Base-by-base conservation (phyloP, 202 grass and related monocot species). In the Setaria italica region DNA sequence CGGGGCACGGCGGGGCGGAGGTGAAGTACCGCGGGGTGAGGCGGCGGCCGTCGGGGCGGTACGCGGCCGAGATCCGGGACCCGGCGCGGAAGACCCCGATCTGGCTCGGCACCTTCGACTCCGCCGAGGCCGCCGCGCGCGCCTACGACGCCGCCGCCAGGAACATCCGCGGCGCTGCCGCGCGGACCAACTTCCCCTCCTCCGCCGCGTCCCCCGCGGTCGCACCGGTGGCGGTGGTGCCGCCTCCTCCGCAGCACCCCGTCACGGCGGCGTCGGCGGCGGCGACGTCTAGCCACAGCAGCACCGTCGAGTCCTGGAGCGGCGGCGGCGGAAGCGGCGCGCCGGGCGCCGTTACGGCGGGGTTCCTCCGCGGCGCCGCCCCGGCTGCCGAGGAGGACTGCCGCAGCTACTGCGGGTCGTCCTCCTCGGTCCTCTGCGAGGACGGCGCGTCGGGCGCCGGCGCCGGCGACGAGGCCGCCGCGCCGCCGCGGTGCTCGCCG, bases 21-120 rank as follows among this genome's bases (percentile, higher is more conserved):
- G 77, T 91, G 25, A 70, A 68, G 85, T 91, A 91, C 82, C 85
- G 89, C n/a, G 92, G 92, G 45, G 92, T 95, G 68, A 21, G 92
- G 63, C 78, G 89, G 88, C 82, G 92, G 19, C 92, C 92, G 59
- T 95, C 90, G 82, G 92, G 90, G n/a, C 37, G 92, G 17, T 94
- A 90, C 80, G 92, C 92, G 8, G 92, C 90, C 71, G 92, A 92
- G 92, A 94, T 94, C 82, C 82, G 92, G 19, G 92, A 94, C 92
- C 90, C 92, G 46, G 85, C 85, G 0, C 86, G 77, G 85, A 94
- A 94, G 90, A 94, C 87, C 78, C 92, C 90, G 87, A 91, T 94
- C 85, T 94, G 92, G 92, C 92, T 94, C 32, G 92, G 92, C 82
- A 94, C 92, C 70, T 94, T 94, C 72, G 92, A 94, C 85, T 92